These are phyloP conservation scores for Parathielavia hyrcaniae DNA, from an alignment of 495 filamentous ascomycete genomes.

Conservation along the genomic window DNA sequence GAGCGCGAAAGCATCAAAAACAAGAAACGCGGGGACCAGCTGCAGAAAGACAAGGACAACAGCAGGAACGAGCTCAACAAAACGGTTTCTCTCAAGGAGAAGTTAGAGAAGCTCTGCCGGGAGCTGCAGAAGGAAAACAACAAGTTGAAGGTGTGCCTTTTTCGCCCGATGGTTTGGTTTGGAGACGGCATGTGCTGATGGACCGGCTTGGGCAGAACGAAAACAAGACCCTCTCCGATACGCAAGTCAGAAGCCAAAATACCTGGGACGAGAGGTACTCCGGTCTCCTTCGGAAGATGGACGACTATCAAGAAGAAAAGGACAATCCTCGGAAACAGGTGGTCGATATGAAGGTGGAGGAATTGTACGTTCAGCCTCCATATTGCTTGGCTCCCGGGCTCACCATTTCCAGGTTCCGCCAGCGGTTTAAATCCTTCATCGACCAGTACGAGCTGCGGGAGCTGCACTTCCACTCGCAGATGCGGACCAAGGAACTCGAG, in stretches of 20 bases:
- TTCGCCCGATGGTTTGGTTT: not conserved
- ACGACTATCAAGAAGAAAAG: slow-evolving; percentile 70
- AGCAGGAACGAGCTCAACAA: slow-evolving; percentile 80
- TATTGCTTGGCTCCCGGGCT: slow-evolving; percentile 17
- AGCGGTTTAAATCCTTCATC: slow-evolving; percentile 85
- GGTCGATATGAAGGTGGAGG: slow-evolving; percentile 74
- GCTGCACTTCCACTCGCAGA: slow-evolving; percentile 77
- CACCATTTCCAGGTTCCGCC: slow-evolving; percentile 59
- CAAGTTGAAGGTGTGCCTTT: slow-evolving; percentile 70
- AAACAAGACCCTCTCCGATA: slow-evolving; percentile 77
- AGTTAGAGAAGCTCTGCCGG: slow-evolving; percentile 87
- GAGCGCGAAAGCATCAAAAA: slow-evolving; percentile 91
- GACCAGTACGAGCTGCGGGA: slow-evolving; percentile 96
- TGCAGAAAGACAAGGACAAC: slow-evolving; percentile 95
- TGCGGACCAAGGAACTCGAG: slow-evolving; percentile 94
- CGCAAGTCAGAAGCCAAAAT: slow-evolving; percentile 69
- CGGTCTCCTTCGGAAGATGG: slow-evolving; percentile 66
- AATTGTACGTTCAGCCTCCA: slow-evolving; percentile 56
- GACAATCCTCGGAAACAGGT: slow-evolving; percentile 68
- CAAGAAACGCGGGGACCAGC: slow-evolving; percentile 87
- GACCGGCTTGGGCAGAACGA: slow-evolving; percentile 60
- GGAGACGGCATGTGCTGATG: slow-evolving; percentile 31
- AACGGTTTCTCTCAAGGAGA: slow-evolving; percentile 80
- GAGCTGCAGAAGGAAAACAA: slow-evolving; percentile 95
- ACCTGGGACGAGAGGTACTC: slow-evolving; percentile 80